Evolutionary conservation across 306 rosid genomes (phyloP).

Genomic region (Citrullus amarus): DNA sequence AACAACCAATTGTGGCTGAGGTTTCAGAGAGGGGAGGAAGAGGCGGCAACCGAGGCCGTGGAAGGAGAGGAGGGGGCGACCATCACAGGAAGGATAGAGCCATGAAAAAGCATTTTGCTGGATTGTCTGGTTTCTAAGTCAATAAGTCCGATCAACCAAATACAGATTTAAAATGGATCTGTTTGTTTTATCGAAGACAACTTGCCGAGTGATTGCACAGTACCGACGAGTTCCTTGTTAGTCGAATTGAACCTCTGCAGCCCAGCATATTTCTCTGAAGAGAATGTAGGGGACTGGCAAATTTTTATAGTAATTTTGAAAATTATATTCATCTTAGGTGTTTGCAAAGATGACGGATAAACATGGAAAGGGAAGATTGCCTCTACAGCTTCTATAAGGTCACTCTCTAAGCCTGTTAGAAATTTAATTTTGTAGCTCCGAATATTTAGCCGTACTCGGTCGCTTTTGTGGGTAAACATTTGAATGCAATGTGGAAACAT

Average conservation of each 20-base stretch:
- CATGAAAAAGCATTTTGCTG: slow-evolving; percentile 78
- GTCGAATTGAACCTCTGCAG: background rate
- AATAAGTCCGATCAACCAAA: background rate
- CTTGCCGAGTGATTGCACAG: background rate
- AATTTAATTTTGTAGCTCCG: background rate
- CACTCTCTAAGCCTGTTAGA: background rate
- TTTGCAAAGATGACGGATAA: background rate
- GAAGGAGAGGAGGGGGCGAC: slow-evolving; percentile 28
- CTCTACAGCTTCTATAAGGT: background rate
- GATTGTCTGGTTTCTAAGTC: slow-evolving; percentile 41
- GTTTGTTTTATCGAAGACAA: background rate
- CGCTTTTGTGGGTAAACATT: background rate
- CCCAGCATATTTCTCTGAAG: background rate
- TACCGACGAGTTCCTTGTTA: background rate
- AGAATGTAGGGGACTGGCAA: background rate
- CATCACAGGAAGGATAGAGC: slow-evolving; percentile 75
- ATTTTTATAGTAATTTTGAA: background rate
- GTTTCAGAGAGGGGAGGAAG: slow-evolving; percentile 52
- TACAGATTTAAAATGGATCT: background rate
- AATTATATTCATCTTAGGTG: background rate
- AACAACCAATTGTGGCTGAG: slow-evolving; percentile 4
- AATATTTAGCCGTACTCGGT: background rate
- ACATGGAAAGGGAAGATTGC: background rate
- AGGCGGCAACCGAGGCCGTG: slow-evolving; percentile 24
- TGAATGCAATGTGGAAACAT: background rate